Percentiles rank a stretch among this genome's conserved stretches.
These are phyloP conservation scores for Geosmithia putterillii DNA, from an alignment of 2,329 filamentous ascomycete species.

Conservation along the genomic window DNA sequence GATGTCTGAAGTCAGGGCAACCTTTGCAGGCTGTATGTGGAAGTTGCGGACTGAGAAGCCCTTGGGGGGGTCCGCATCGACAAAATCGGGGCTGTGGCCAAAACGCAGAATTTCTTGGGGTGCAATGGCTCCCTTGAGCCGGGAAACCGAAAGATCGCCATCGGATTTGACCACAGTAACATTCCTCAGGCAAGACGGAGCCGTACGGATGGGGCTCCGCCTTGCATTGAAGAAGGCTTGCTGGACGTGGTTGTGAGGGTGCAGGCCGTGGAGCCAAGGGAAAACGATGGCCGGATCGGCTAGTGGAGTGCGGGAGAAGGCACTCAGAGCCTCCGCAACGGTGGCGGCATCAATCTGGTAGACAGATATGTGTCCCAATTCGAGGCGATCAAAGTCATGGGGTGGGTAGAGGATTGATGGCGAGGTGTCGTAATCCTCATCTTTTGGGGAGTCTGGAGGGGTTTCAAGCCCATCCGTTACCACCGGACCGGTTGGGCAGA, in stretches of 20 bases:
- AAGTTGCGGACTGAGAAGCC: conserved; percentile 97
- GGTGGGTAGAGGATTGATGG: conserved; percentile 68
- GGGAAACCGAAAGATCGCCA: conserved; percentile 59
- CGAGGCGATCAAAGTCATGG: conserved; percentile 40
- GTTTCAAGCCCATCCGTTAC: conserved; percentile 41
- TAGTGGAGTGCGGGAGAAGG: conserved; percentile 65
- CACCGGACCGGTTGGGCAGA: conserved; percentile 70
- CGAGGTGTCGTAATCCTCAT: conserved; percentile 39
- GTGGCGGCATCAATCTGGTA: conserved; percentile 61
- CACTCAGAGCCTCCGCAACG: conserved; percentile 62
- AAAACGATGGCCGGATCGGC: conserved; percentile 82
- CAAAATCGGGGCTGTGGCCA: conserved; percentile 45
- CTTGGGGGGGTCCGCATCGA: conserved; percentile 74
- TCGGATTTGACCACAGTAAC: conserved; percentile 84
- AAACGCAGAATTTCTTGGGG: conserved; percentile 65
- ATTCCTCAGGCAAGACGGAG: conserved; percentile 60
- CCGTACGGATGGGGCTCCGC: conserved; percentile 57
- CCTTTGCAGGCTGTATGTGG: conserved; percentile 85
- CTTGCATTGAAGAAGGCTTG: conserved; percentile 78
- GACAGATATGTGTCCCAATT: conserved; percentile 44
- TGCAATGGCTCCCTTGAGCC: conserved; percentile 76
- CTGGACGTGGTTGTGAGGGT: conserved; percentile 80
- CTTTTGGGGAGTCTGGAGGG: conserved; percentile 53
- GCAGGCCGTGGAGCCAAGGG: conserved; percentile 90
- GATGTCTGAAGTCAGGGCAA: conserved; percentile 80